Base-by-base conservation (phyloP, 495 filamentous ascomycete species). In the Aspergillus taichungensis region DNA sequence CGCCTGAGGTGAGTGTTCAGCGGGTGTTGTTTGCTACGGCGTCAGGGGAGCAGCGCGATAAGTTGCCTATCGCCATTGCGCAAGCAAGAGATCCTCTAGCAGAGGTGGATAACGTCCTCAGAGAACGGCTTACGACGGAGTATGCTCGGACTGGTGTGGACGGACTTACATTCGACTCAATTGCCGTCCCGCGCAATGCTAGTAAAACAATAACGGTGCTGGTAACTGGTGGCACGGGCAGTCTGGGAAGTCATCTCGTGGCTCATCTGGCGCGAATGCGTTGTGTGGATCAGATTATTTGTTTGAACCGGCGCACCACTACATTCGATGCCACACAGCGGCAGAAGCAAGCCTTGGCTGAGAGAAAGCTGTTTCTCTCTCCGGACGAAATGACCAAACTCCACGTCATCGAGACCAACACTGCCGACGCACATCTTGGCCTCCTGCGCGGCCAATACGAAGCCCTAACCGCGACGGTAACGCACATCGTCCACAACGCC, bases 401-500 rank as follows among this genome's bases (percentile, higher is more conserved):
- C 2, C 12, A 28, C 3, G 40, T 57, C 5, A 11, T 51, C 6
- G 54, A 51, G 8, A 66, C 72, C 2, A 73, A 82, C 52, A 64
- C 62, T 3, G 47, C 61, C 0, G 67, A 69, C 33, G 53, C 63
- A 0, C 37, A 43, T 6, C 66, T 83, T 0, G 78, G 77, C 2
- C 63, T 83, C 0, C 14, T 63, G 0, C 10, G 30, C 0, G 30
- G 47, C 11, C 59, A 65, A 1, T 78, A 77, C 43, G 29, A 60
- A 13, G 13, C 37, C 5, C 63, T 79, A 4, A 40, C 61, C 3
- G 41, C 55, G 4, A 57, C 35, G n/a, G 72, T 74, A 1, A 80
- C 76, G 0, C 69, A 78, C 36, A 71, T 80, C 13, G 51, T 80
- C 30, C 76, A 80, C 54, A 79, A 76, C 42, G 77, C 76, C 5